phyloP scores from a whole-genome alignment of 305 asterid genomes.

The Fraxinus baroniana region DNA sequence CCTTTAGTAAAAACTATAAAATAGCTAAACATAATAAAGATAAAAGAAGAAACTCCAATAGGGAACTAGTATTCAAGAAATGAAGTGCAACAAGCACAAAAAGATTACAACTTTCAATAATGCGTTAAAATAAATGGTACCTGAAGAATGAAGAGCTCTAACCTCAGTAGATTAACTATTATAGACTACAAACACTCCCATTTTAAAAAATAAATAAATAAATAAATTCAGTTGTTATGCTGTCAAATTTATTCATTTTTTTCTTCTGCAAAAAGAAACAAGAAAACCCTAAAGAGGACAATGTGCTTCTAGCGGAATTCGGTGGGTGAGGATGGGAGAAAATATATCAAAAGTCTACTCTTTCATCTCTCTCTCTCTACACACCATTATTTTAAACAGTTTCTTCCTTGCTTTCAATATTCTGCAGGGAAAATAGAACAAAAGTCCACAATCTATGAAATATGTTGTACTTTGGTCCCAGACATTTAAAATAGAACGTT shows the following conservation, averaged over 20 bases:
- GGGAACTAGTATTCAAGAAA: not conserved
- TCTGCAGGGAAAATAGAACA: not conserved
- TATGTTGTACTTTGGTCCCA: not conserved
- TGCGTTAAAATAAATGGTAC: conserved; percentile 26
- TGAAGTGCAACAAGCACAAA: not conserved
- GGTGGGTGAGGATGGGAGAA: conserved; percentile 42
- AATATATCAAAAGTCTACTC: conserved; percentile 32
- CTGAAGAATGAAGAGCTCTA: conserved; percentile 40
- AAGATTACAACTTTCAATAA: conserved; percentile 11
- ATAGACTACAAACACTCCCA: conserved; percentile 12
- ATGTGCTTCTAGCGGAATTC: conserved; percentile 25
- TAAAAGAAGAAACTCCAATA: not conserved
- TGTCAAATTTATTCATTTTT: not conserved
- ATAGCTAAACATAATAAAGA: not conserved
- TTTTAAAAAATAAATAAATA: not conserved
- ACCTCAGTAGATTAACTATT: not conserved
- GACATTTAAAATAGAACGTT: not conserved
- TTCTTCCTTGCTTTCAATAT: conserved; percentile 25
- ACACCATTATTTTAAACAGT: not conserved
- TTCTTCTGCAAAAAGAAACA: conserved; percentile 6
- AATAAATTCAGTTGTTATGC: not conserved
- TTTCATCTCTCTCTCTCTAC: conserved; percentile 29
- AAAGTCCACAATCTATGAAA: not conserved
- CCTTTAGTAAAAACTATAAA: not conserved
- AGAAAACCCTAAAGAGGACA: conserved; percentile 27